These are phyloP conservation scores for Colletotrichum costaricense DNA, from an alignment of 2,329 filamentous ascomycete genomes.

Conservation along the genomic window DNA sequence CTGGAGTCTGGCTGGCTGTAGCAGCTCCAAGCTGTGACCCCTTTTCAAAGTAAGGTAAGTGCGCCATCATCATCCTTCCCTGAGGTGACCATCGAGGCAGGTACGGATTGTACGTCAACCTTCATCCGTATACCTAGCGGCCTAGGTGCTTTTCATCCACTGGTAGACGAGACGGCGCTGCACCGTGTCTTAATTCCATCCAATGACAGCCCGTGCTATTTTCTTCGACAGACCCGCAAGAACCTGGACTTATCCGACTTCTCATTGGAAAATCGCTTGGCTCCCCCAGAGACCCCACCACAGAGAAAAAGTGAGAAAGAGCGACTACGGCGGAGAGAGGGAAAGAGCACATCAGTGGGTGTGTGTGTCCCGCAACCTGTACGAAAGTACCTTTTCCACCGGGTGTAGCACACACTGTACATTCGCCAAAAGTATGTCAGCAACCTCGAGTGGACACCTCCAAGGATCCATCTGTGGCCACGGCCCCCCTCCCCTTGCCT, in stretches of 20 bases:
- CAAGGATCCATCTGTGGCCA: constrained; percentile 11
- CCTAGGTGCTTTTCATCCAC: neutral
- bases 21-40: neutral
- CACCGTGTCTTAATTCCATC: neutral
- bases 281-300: neutral
- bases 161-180: neutral
- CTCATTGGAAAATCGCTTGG: neutral
- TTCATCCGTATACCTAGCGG: neutral
- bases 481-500: neutral
- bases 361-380: neutral
- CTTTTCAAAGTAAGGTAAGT: neutral
- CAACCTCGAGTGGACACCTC: constrained; percentile 11
- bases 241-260: neutral
- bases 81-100: no score
- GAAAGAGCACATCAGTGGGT: neutral
- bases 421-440: constrained; percentile 20
- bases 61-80: neutral
- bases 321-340: neutral
- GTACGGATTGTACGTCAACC: no score
- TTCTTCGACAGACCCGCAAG: neutral
- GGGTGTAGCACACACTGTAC: constrained; percentile 14
- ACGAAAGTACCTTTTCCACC: neutral
- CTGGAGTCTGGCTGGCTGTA: neutral
- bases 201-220: neutral
- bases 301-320: neutral